phyloP scores from a whole-genome alignment of 495 filamentous ascomycete genomes.

The Bathelium albidoporum region DNA sequence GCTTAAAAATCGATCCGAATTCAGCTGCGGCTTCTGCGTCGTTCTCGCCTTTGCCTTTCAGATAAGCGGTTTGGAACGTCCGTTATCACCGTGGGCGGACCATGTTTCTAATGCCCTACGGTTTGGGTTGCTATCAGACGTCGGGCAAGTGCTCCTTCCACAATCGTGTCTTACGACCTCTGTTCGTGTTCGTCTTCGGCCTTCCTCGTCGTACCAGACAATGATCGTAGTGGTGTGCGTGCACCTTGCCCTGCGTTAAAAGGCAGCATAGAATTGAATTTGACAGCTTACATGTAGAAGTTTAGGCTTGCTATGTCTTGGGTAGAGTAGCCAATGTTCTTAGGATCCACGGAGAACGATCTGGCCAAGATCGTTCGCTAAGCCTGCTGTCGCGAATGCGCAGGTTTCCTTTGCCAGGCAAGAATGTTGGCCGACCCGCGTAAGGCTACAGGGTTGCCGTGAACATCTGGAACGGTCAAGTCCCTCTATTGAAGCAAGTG shows the following conservation, averaged over 20 bases:
- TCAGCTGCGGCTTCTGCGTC: not conserved
- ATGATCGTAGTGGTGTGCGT: conserved; percentile 13
- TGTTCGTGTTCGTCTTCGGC: conserved; percentile 14
- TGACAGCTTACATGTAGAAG: not conserved
- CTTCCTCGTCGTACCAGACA: conserved; percentile 13
- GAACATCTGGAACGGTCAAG: too few species aligned
- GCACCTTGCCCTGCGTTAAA: conserved; percentile 5
- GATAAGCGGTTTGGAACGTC: conserved; percentile 1
- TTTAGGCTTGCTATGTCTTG: too few species aligned
- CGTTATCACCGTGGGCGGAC: not conserved
- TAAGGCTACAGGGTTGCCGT: too few species aligned
- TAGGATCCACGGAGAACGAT: too few species aligned
- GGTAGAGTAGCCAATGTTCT: too few species aligned
- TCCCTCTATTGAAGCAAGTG: too few species aligned
- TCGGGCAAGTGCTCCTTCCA: conserved; percentile 11
- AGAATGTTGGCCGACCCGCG: too few species aligned
- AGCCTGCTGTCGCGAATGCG: too few species aligned
- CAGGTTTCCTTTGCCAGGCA: too few species aligned
- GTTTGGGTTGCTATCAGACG: conserved; percentile 15
- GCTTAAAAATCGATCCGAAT: not conserved
- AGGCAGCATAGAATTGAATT: not conserved
- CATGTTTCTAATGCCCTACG: not conserved
- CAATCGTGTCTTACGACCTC: conserved; percentile 12
- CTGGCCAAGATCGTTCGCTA: too few species aligned
- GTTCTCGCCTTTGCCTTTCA: not conserved